Percentiles rank a stretch among this genome's conserved stretches.
phyloP scores from a whole-genome alignment of 352 stramenopile genomes.

The Phytophthora pisi region DNA sequence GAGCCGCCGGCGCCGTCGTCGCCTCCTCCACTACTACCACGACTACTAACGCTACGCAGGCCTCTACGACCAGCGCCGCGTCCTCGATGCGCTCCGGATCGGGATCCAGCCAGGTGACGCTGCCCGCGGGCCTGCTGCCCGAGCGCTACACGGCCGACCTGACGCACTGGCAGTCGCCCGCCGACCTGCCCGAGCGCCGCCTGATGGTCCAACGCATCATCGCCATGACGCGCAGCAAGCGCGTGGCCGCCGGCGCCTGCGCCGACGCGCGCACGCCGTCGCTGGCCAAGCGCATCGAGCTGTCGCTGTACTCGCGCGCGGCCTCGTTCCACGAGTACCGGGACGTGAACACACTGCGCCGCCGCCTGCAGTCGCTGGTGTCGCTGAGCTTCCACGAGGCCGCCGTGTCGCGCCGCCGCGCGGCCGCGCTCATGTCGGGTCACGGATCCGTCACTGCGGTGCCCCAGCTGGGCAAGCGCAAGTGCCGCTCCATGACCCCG shows the following conservation, averaged over 20 bases:
- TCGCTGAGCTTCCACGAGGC: constrained; percentile 89
- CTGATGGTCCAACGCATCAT: constrained; percentile 91
- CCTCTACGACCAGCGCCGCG: constrained; percentile 24
- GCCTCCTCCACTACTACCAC: not conserved
- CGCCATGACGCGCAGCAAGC: constrained; percentile 83
- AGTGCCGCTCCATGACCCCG: constrained; percentile 30
- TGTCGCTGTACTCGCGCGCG: constrained; percentile 83
- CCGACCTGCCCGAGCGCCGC: constrained; percentile 74
- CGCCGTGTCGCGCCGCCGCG: constrained; percentile 58
- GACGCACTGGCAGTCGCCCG: constrained; percentile 84
- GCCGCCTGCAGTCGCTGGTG: constrained; percentile 82
- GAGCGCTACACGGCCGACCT: constrained; percentile 82
- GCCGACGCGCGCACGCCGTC: constrained; percentile 74
- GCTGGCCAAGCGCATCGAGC: constrained; percentile 85
- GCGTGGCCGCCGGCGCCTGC: constrained; percentile 30
- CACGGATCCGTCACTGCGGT: constrained; percentile 29
- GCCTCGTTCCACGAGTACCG: constrained; percentile 87
- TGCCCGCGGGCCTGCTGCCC: constrained; percentile 63
- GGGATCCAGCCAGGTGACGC: constrained; percentile 40
- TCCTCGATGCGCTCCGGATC: constrained; percentile 60
- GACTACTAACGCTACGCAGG: constrained; percentile 10
- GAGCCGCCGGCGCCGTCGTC: not conserved
- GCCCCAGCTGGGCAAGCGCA: constrained; percentile 60
- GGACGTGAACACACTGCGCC: constrained; percentile 82
- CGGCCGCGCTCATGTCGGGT: constrained; percentile 17